Base-by-base conservation (phyloP, 2,329 filamentous ascomycete genomes). In the Pseudodiploospora longispora region DNA sequence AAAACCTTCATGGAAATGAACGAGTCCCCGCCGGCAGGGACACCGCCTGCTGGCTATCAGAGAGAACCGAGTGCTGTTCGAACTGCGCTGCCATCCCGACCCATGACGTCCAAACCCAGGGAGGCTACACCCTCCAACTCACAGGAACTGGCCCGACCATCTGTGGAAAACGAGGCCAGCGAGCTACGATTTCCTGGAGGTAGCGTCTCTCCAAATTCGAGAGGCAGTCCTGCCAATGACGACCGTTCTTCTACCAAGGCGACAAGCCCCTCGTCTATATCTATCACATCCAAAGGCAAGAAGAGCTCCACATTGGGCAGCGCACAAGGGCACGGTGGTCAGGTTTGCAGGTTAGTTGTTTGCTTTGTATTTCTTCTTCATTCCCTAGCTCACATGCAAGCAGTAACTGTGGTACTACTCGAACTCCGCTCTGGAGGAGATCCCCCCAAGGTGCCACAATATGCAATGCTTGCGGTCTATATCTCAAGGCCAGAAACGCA, bases 391-490 rank as follows among this genome's bases (percentile, higher is more conserved):
- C 7, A 48, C 27, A 29, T 37, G 46, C 54, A 42, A 40, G 31
- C 50, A 98, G 93, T 62, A 98, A 98, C 66, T 98, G 93, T 62
- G 85, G 84, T 46, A 97, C 93, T 10, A 96, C 89, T 42, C 83
- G 85, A 62, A 98, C 93, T 38, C 93, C 93, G 27, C 69, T 98
- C 33, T 98, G 93, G 93, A 81, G 93, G 60, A 80, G 93, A 58
- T 95, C 91, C 10, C 91, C 91, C 0, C 83, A 90, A 56, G 93
- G 93, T 30, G 85, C 88, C 43, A 96, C 89, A 29, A 97, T 98
- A 48, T 98, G 93, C 69, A 98, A 98, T 66, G 93, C 93, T 5
- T 98, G 93, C 59, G 93, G 93, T 36, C 75, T 98, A 10, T 98
- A 98, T 63, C 74, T 87, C 50, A 97, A 97, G 64, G 90, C 91